These are phyloP conservation scores for Scutellaria baicalensis DNA, from an alignment of 257 asterid species.

Conservation along the genomic window DNA sequence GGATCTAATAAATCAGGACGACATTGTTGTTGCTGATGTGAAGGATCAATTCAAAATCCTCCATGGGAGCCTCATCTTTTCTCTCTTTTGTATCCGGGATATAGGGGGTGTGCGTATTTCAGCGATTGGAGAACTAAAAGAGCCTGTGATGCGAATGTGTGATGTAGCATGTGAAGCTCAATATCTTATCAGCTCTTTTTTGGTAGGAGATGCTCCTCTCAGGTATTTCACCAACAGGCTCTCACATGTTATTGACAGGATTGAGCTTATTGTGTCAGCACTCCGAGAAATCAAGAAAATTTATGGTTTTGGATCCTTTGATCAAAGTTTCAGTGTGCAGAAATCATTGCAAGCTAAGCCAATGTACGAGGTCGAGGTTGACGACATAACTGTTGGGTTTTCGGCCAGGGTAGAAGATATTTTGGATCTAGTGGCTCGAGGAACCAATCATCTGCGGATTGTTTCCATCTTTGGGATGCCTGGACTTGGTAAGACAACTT, in stretches of 20 bases:
- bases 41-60: constrained; percentile 1
- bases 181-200: constrained; percentile 4
- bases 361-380: background rate
- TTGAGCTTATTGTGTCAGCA: background rate
- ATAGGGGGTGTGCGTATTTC: background rate
- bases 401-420: background rate
- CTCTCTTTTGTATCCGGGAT: background rate
- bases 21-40: background rate
- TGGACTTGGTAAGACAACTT: constrained; percentile 23
- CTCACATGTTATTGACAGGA: background rate
- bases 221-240: constrained; percentile 8
- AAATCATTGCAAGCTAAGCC: background rate
- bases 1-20: background rate
- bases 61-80: background rate
- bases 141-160: background rate
- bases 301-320: too few relatives aligned
- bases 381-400: constrained; percentile 16
- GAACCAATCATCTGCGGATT: background rate
- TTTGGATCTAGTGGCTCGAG: background rate
- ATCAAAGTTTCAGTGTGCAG: background rate
- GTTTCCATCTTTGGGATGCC: constrained; percentile 31
- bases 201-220: background rate
- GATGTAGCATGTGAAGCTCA: constrained; percentile 19
- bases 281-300: background rate
- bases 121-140: background rate